Evolutionary conservation across 176 grass and related monocot genomes (phyloP), one percentile per base, ranked within the genome.

Genomic region (Phoenix roebelenii): DNA sequence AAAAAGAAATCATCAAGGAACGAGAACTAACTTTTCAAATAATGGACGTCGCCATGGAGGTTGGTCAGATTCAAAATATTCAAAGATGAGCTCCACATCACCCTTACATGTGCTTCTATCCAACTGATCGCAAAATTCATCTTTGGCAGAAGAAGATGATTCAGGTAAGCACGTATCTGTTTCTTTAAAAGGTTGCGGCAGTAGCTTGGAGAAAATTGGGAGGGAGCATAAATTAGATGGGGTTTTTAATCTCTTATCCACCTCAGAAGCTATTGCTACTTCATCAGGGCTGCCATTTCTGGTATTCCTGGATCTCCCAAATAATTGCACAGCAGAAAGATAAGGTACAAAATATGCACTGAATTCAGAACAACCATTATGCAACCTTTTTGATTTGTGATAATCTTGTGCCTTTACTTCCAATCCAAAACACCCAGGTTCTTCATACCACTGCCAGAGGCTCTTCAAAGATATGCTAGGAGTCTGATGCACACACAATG

Each of bases 1-100:
- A 44, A 44, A 12, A 44, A 12, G 10, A 44, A 44, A 44, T 44
- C 35, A 44, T 39, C 7, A 39, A 39, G 35, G 12, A 39, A 39
- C 9, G 10, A 44, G 35, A 44, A 79, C 75, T 88, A 67, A 96
- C 92, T 80, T 96, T 25, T 96, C 83, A 85, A 77, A 88, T 56
- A 87, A 65, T 5, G 74, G 62, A 3, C 52, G 61, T 58, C 83
- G 83, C 14, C 57, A 56, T 82, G 74, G 79, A 57, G 92, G 92
- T 59, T 85, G 84, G 57, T 91, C 92, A 74, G 72, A 83, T 87
- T 91, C 84, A 50, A 97, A 88, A 72, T 69, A 91, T 63, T 97
- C 92, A 82, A 91, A 97, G 65, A 85, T 72, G 56, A 90, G 72
- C 51, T 85, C 83, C 22, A 54, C 72, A 70, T 73, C 56, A 66